A percentile compares a stretch with the other conserved stretches of the same genome.
phyloP scores from a whole-genome alignment of 441 rosid species.

The Brassica balearica region DNA sequence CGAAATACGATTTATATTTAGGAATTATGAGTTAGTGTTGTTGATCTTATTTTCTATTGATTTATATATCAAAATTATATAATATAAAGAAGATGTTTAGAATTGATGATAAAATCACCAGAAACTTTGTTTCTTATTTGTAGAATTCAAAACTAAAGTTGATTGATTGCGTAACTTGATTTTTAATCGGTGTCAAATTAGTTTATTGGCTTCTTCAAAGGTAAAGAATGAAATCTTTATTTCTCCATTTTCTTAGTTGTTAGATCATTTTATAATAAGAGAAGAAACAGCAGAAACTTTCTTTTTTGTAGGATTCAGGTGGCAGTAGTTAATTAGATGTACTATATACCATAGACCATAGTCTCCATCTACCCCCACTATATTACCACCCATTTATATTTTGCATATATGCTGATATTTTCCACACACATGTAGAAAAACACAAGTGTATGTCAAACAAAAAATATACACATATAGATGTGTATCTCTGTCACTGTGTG shows the following conservation, averaged over 20 bases:
- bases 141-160: constrained; percentile 13
- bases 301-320: constrained; percentile 35
- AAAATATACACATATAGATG: not conserved
- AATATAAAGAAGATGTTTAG: not conserved
- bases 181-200: constrained; percentile 2
- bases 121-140: not conserved
- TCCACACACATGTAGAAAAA: constrained; percentile 17
- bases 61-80: not conserved
- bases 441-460: not conserved
- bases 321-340: constrained; percentile 42
- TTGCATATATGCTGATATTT: constrained; percentile 26
- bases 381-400: constrained; percentile 26
- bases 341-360: constrained; percentile 35
- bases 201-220: constrained; percentile 15
- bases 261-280: not conserved
- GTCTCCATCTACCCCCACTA: constrained; percentile 44
- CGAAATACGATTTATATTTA: not conserved
- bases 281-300: not conserved
- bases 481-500: constrained; percentile 34
- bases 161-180: not conserved
- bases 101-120: not conserved
- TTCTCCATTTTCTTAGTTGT: constrained; percentile 16
- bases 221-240: not conserved
- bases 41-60: not conserved
- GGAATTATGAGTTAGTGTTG: not conserved